Evolutionary conservation across 2,329 filamentous ascomycete genomes (phyloP).

Genomic region (Botryotinia globosa): DNA sequence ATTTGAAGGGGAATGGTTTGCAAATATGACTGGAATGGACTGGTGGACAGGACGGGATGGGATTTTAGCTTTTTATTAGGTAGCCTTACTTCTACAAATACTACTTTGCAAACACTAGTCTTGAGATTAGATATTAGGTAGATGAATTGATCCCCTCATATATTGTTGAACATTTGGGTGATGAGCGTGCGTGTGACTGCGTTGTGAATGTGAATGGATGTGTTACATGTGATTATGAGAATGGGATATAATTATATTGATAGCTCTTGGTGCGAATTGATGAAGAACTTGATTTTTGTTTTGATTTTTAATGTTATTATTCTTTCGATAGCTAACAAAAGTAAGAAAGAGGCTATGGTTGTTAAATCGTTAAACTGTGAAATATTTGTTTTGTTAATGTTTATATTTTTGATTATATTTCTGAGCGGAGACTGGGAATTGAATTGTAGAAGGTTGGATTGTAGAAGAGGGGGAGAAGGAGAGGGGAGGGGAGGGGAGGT

Average conservation of each 20-base stretch:
- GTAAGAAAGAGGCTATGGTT: too few species aligned
- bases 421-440: too few species aligned
- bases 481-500: too few species aligned
- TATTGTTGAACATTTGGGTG: neutral
- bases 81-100: neutral
- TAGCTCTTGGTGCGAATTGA: neutral
- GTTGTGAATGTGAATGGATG: neutral
- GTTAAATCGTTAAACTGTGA: too few species aligned
- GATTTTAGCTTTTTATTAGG: neutral
- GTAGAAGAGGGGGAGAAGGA: too few species aligned
- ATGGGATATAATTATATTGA: neutral
- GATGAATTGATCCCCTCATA: neutral
- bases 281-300: neutral
- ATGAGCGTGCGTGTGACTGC: neutral
- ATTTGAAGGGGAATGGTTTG: neutral
- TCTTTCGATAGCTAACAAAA: too few species aligned
- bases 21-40: constrained; percentile 19
- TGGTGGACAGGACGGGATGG: neutral
- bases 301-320: too few species aligned
- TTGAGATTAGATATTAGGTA: constrained; percentile 15
- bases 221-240: neutral
- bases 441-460: too few species aligned
- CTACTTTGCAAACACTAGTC: constrained; percentile 1
- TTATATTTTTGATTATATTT: too few species aligned
- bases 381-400: too few species aligned